phyloP scores from a whole-genome alignment of 2,329 filamentous ascomycete genomes.

The Zasmidium cellare region DNA sequence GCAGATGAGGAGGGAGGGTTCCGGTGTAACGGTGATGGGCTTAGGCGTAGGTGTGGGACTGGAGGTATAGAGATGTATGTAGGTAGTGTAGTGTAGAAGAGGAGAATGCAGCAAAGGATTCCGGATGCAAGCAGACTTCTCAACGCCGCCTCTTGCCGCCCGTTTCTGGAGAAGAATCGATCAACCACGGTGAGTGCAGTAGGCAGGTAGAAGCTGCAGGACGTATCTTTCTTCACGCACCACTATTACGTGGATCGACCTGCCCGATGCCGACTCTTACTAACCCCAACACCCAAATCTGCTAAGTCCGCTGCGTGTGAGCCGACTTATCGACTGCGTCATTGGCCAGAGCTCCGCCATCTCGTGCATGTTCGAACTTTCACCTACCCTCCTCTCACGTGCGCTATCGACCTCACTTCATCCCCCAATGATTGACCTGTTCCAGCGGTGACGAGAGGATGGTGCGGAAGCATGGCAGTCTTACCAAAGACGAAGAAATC shows the following conservation, averaged over 20 bases:
- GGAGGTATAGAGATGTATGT: not conserved
- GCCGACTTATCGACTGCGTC: not conserved
- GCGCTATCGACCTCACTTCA: not conserved
- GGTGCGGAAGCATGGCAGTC: conserved; percentile 50
- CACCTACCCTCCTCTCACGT: not conserved
- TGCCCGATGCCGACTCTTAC: not conserved
- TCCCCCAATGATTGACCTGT: conserved; percentile 1
- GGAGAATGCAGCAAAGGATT: not conserved
- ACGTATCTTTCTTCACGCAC: not conserved
- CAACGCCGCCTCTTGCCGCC: not conserved
- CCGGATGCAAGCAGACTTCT: conserved; percentile 4
- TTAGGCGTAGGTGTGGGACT: not conserved
- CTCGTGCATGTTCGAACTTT: not conserved
- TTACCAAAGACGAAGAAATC: conserved; percentile 64
- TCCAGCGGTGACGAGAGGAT: conserved; percentile 7
- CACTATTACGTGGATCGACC: not conserved
- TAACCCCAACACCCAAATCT: not conserved
- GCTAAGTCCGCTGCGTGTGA: not conserved
- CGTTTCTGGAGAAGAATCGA: too few relatives aligned
- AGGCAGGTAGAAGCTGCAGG: not conserved
- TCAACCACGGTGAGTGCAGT: not conserved
- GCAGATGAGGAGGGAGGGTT: not conserved
- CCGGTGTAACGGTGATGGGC: too few relatives aligned
- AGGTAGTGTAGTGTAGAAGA: conserved; percentile 3
- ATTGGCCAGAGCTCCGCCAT: not conserved